phyloP scores from a whole-genome alignment of 2,329 filamentous ascomycete species.

The Aspergillus sp. region DNA sequence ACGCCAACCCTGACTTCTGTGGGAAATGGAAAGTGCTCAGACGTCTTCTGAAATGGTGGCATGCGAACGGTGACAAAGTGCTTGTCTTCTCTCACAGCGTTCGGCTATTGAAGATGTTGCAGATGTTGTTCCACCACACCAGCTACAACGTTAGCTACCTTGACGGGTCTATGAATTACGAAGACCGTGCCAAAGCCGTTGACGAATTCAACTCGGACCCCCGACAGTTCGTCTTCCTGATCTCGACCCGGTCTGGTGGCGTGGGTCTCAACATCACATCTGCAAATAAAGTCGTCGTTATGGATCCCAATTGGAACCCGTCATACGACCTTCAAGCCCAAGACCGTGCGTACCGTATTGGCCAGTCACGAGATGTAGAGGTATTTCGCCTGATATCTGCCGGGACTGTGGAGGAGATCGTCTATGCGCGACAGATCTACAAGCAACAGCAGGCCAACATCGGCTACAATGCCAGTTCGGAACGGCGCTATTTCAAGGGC shows the following conservation, averaged over 20 bases:
- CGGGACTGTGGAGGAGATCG: conserved; percentile 94
- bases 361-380: conserved; percentile 88
- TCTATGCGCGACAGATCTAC: conserved; percentile 96
- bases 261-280: conserved; percentile 95
- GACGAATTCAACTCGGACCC: conserved; percentile 90
- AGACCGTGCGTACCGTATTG: conserved; percentile 93
- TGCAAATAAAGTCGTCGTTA: conserved; percentile 95
- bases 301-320: conserved; percentile 98
- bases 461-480: conserved; percentile 86
- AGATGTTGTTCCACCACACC: conserved; percentile 81
- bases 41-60: conserved; percentile 85
- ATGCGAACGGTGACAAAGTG: conserved; percentile 86
- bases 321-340: conserved; percentile 93
- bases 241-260: conserved; percentile 89
- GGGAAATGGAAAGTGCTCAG: conserved; percentile 94
- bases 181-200: conserved; percentile 77
- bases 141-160: conserved; percentile 89
- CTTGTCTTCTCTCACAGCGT: conserved; percentile 94
- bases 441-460: conserved; percentile 99
- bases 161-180: conserved; percentile 79
- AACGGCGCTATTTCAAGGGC: conserved; percentile 92
- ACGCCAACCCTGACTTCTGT: conserved; percentile 86
- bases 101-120: conserved; percentile 76
- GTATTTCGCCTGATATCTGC: conserved; percentile 88
- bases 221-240: conserved; percentile 88